Base-by-base conservation (phyloP, 2,329 filamentous ascomycete genomes). In the Meredithiella fracta region DNA sequence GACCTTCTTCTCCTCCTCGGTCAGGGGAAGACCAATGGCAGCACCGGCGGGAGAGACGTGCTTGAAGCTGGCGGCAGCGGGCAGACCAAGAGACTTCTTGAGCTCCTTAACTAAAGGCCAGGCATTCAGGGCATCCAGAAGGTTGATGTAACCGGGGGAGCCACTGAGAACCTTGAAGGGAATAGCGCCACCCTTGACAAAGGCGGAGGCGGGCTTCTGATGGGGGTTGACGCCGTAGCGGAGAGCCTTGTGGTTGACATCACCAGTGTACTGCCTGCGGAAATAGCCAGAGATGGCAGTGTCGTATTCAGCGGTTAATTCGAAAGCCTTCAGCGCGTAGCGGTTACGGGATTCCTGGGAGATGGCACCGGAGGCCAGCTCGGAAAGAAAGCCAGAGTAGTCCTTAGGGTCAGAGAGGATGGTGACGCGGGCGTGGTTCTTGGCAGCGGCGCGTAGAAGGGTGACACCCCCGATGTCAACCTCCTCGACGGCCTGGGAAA, bases 401-500 rank as follows among this genome's bases (percentile, higher is more conserved):
- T 98, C 91, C 60, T 77, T 76, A 53, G 92, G 91, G 70, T 97
- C 91, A 65, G 86, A 95, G 62, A 98, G 83, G 67, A 97, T 95
- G 61, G 90, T 95, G 59, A 98, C 92, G 58, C 92, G 83, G 61
- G 83, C 75, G 74, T 98, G 92, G 75, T 98, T 98, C 81, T 98
- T 98, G 64, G 92, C 92, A 25, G 92, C 92, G 57, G 92, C 92
- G 61, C 92, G 85, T 66, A 98, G 86, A 60, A 98, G 82, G 40
- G 92, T 98, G 54, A 98, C 92, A 64, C 92, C 92, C 62, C 90
- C 92, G 67, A 98, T 96, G 71, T 98, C 92, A 65, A 98, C 94
- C 74, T 98, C 92, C 73, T 98, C 92, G 40, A 98, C 91, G 53
- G 92, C 92, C 73, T 98, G 91, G 53, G 87, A 82, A 60, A 98